Conservation (phyloP, 257 asterid species). For the Nicotiana tomentosiformis region DNA sequence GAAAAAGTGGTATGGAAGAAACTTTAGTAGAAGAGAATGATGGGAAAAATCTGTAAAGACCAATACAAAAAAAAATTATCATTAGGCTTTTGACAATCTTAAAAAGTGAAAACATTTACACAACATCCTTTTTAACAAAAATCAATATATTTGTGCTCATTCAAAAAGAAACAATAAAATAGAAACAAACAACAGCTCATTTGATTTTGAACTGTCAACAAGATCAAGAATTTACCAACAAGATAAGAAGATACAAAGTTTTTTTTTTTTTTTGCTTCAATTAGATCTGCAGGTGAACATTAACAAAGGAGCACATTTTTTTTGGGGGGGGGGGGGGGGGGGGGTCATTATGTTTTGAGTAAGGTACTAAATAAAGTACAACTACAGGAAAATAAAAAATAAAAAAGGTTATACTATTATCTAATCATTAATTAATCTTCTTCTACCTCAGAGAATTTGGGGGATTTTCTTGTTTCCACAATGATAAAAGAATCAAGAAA, state of each 20-base stretch:
- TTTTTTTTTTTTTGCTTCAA: conserved; percentile 13
- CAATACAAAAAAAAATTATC: conserved; percentile 12
- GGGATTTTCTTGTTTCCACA: conserved; percentile 13
- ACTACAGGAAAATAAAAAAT: conserved; percentile 6
- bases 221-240: conserved; percentile 7
- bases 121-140: conserved; percentile 4
- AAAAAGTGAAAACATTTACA: conserved; percentile 29
- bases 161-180: background rate
- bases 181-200: background rate
- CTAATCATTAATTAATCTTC: background rate
- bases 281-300: conserved; percentile 39
- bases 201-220: conserved; percentile 4
- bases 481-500: conserved; percentile 16
- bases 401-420: conserved; percentile 6
- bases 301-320: conserved; percentile 23
- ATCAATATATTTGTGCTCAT: background rate
- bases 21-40: conserved; percentile 24
- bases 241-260: conserved; percentile 24
- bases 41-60: conserved; percentile 21
- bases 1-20: conserved; percentile 19
- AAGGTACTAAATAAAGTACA: conserved; percentile 17
- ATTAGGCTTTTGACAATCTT: conserved; percentile 43
- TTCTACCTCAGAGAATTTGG: conserved; percentile 9
- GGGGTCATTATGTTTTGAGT: conserved; percentile 28
- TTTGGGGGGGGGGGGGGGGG: too few relatives aligned